phyloP scores from a whole-genome alignment of 306 rosid species.

The Citrullus mucosospermus region DNA sequence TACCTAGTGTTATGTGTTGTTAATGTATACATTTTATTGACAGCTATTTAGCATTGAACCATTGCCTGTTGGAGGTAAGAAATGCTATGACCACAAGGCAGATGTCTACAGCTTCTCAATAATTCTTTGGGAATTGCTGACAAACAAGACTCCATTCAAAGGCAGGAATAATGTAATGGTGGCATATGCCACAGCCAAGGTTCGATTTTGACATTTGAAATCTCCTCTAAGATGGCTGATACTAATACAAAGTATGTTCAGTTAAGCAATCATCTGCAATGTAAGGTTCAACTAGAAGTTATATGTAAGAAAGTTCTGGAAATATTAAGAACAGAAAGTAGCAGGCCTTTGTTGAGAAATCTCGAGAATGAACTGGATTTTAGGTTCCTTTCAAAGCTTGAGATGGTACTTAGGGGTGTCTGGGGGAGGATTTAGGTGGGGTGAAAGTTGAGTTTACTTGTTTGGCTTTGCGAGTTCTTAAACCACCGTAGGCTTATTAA shows the following conservation, averaged over 20 bases:
- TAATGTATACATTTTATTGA: neutral
- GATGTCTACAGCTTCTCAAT: slow-evolving; percentile 58
- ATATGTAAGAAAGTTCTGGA: neutral
- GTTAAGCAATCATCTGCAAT: neutral
- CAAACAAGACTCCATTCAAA: slow-evolving; percentile 43
- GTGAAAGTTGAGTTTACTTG: no score
- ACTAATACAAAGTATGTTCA: neutral
- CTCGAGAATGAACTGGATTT: neutral
- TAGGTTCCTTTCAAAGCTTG: no score
- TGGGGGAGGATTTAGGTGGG: no score
- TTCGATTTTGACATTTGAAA: slow-evolving; percentile 9
- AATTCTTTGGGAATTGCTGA: slow-evolving; percentile 42
- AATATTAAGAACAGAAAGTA: neutral
- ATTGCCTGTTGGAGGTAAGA: slow-evolving; percentile 29
- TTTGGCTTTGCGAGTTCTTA: no score
- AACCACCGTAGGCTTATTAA: no score
- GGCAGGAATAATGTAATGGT: slow-evolving; percentile 33
- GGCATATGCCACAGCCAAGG: slow-evolving; percentile 49
- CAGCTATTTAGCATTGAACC: slow-evolving; percentile 44
- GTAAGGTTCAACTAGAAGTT: neutral
- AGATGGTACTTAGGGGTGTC: no score
- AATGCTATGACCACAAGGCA: slow-evolving; percentile 43
- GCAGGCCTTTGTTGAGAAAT: neutral
- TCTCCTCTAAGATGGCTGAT: neutral
- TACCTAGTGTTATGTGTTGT: neutral